Evolutionary conservation across 148 eudicot species (phyloP).

Genomic region (Vaccinium vitisidaea): DNA sequence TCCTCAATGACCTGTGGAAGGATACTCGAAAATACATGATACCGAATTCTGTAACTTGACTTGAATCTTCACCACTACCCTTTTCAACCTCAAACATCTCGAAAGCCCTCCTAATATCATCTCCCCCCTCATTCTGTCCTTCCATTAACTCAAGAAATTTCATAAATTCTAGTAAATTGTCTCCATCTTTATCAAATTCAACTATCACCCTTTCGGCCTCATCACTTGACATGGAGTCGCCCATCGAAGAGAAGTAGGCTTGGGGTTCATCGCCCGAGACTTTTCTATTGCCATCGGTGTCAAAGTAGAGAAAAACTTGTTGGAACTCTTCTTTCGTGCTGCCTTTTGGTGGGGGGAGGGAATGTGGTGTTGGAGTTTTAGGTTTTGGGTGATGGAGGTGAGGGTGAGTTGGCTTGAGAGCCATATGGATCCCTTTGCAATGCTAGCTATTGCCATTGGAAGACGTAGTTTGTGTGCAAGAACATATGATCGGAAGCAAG

Average conservation of each 20-base stretch:
- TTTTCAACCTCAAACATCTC: constrained; percentile 59
- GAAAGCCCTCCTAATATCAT: constrained; percentile 50
- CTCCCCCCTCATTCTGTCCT: constrained; percentile 11
- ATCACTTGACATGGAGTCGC: constrained; percentile 41
- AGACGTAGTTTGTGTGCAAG: not conserved
- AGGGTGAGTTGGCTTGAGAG: constrained; percentile 27
- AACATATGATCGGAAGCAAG: not conserved
- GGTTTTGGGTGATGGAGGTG: constrained; percentile 26
- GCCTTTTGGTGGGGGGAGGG: not conserved
- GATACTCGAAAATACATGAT: too few species aligned
- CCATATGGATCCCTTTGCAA: constrained; percentile 31
- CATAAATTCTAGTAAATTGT: constrained; percentile 35
- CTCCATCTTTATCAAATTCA: constrained; percentile 46
- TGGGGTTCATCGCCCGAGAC: constrained; percentile 44
- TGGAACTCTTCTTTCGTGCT: constrained; percentile 39
- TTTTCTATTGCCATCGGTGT: constrained; percentile 43
- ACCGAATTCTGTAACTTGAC: too few species aligned
- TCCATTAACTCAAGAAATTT: constrained; percentile 45
- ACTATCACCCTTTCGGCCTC: constrained; percentile 44
- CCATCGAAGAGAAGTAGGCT: constrained; percentile 41
- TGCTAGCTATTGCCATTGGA: constrained; percentile 26
- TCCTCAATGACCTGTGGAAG: too few species aligned
- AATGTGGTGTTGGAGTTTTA: not conserved
- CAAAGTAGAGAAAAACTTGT: constrained; percentile 49
- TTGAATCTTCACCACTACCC: too few species aligned